Conservation (phyloP, 2,329 filamentous ascomycete species). For the Lasiodiplodia sp. region DNA sequence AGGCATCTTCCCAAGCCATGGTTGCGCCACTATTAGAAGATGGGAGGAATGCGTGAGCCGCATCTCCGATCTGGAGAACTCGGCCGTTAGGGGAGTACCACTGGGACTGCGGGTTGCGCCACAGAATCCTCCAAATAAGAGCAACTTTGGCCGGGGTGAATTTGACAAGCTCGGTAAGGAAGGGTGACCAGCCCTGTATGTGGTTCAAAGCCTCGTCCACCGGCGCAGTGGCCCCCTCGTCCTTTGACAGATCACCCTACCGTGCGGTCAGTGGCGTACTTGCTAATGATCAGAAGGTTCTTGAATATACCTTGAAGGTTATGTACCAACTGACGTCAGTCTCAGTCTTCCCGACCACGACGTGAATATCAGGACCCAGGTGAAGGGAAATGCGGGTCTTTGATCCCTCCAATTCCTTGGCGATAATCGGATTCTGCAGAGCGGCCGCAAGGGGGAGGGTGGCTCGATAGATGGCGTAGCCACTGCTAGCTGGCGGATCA, state of each 20-base stretch:
- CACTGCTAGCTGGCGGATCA: neutral
- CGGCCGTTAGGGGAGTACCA: conserved; percentile 61
- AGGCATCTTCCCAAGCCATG: conserved; percentile 61
- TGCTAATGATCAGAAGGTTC: neutral
- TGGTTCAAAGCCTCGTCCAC: neutral
- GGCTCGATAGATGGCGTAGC: neutral
- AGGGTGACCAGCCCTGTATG: conserved; percentile 43
- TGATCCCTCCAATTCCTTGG: neutral
- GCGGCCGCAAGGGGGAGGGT: neutral
- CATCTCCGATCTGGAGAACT: conserved; percentile 61
- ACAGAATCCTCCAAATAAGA: conserved; percentile 64
- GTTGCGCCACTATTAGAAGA: conserved; percentile 62
- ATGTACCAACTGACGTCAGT: neutral
- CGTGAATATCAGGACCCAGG: neutral
- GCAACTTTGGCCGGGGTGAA: conserved; percentile 44
- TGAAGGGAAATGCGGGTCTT: neutral
- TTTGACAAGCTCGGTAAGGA: conserved; percentile 45
- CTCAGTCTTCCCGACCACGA: neutral
- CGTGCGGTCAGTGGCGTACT: neutral
- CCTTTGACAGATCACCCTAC: neutral
- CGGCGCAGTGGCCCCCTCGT: neutral
- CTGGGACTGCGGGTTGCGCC: conserved; percentile 59
- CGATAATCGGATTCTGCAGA: neutral
- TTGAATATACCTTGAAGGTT: neutral
- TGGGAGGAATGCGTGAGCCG: conserved; percentile 62